Evolutionary conservation across 2,329 filamentous ascomycete genomes (phyloP), one percentile per base, ranked within the genome.

Genomic region (Pseudovirgaria hyperparasitica): DNA sequence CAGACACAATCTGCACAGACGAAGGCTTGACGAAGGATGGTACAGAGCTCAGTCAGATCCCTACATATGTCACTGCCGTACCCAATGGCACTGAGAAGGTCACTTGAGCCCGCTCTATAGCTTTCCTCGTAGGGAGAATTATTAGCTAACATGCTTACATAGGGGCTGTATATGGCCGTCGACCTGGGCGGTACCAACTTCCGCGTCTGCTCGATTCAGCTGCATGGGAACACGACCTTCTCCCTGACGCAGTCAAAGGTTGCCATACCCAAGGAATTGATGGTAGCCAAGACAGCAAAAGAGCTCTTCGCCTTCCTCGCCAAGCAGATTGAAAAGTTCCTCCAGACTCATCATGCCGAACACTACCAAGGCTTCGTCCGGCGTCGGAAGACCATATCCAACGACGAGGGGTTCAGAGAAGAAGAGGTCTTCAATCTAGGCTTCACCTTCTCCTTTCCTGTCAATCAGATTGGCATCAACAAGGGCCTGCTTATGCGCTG

Each of bases 171-270:
- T 60, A 75, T 98, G 49, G 87, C 90, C 20, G 86, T 98, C 38
- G 90, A 98, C 49, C 70, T 98, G n/a, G 90, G 90, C 36, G 90
- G 90, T 44, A 98, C 90, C 38, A 98, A 98, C 62, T 93, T 96
- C 59, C 80, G 90, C 43, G 90, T 98, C 46, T 98, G 90, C 63
- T 94, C 87, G 22, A 80, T 98, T 46, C 72, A 82, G 42, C 67
- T 98, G 34, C 86, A 93, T 51, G 90, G 90, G 47, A 84, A 96
- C 60, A 86, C 79, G 43, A 94, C 85, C 31, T 96, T 94, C 65
- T 82, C 82, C 55, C 72, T 96, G 43, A 92, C 80, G 28, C 92
- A 84, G 62, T 82, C 74, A 58, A 96, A 96, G 60, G 80, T 92
- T 31, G 72, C 85, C 35, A 92, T 98, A 31, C 90, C 90, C 6